Base-by-base conservation (phyloP, 192 early-diverging fungal genomes). In the Rhizophagus prolifer region DNA sequence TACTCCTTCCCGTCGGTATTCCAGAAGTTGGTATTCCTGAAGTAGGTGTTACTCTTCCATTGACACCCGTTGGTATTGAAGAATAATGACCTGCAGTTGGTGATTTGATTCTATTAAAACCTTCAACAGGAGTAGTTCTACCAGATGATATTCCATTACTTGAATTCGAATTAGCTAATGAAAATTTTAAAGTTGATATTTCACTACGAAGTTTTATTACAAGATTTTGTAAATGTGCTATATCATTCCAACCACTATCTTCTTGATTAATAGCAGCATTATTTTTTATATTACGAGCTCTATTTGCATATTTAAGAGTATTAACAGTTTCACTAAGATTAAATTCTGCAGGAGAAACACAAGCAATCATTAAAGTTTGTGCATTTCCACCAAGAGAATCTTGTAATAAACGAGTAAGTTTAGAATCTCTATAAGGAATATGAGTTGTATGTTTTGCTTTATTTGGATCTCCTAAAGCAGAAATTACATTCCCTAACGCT, bases 401-500 rank as follows among this genome's bases (percentile, higher is more conserved):
- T 82, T 98, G 96, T 62, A 99, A 88, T 86, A 99, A 86, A 19
- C 96, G 88, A 0, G 98, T 99, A 21, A 99, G 86, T 81, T 99
- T 99, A 25, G 93, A 95, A 80, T 99, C 97, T 70, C 98, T 91
- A 77, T 98, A 99, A 0, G 98, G 98, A 26, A 99, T 89, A 74
- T 98, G 95, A 19, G 85, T 86, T 31, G 82, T 81, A 47, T 83
- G 85, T 74, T 85, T 86, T 50, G 79, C 81, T 65, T 87, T 87
- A 7, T 82, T 65, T 10, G 88, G 83, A 79, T 97, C 97, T 30
- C 95, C 95, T 21, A 99, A 85, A 0, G 97, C 98, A 9, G 93
- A 95, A 67, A 99, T 99, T 26, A 98, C 97, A 81, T 98, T 99
- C 74, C 97, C 98, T 26, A 99, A 89, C 8, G 96, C 96, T 71